Evolutionary conservation across 305 asterid genomes (phyloP).

Genomic region (Rubia tinctorum): DNA sequence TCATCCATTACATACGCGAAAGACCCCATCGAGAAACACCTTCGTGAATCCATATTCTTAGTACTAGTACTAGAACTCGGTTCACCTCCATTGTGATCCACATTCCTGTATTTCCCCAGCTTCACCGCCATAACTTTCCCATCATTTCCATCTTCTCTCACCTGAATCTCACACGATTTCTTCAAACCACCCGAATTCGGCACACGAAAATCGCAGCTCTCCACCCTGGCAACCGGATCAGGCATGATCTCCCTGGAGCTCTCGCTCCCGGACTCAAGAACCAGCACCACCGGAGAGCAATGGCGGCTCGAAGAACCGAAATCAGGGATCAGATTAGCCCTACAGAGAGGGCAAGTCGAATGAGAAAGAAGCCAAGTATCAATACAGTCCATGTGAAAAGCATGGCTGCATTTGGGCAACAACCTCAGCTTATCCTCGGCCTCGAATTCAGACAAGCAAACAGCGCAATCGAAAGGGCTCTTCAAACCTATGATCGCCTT

Average conservation of each 20-base stretch:
- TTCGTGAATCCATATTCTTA: conserved; percentile 50
- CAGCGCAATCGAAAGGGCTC: conserved; percentile 89
- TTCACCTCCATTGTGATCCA: conserved; percentile 39
- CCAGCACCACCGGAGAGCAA: conserved; percentile 61
- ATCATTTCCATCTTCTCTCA: conserved; percentile 27
- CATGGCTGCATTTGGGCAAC: conserved; percentile 88
- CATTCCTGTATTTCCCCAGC: conserved; percentile 74
- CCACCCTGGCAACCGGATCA: conserved; percentile 35
- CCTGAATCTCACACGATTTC: conserved; percentile 50
- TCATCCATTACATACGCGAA: conserved; percentile 89
- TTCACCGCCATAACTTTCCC: conserved; percentile 69
- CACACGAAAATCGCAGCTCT: not conserved
- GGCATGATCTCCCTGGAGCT: conserved; percentile 64
- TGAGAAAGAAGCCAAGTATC: conserved; percentile 93
- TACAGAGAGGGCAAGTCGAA: conserved; percentile 94
- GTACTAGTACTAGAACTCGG: conserved; percentile 26
- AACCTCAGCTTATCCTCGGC: conserved; percentile 68
- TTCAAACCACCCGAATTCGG: conserved; percentile 24
- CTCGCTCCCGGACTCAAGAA: conserved; percentile 78
- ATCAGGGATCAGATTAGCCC: conserved; percentile 64
- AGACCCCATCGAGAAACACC: conserved; percentile 95
- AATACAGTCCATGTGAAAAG: conserved; percentile 89
- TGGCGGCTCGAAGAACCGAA: conserved; percentile 26
- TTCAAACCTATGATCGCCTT: conserved; percentile 74
- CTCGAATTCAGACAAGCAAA: conserved; percentile 83